Base-by-base conservation (phyloP, 495 filamentous ascomycete species). In the Recurvomyces mirabilis region DNA sequence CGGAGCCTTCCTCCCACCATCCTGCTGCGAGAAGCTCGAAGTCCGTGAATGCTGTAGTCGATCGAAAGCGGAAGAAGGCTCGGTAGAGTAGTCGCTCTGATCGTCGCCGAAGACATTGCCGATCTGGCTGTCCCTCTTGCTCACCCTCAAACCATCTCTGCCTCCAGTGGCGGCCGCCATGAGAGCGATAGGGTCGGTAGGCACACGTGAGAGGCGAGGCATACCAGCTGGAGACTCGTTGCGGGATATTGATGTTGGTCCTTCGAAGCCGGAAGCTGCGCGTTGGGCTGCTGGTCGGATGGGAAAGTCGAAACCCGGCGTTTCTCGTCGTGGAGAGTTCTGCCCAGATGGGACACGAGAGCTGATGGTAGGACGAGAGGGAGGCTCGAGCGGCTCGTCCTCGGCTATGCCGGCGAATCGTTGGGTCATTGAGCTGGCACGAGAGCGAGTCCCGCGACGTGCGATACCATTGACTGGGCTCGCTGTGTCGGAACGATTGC, bases 31-130 rank as follows among this genome's bases (percentile, higher is more conserved):
- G 46, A 68, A 61, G 53, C 72, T 71, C 43, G 74, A 68, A 20
- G 58, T 57, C 77, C 78, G 24, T 72, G 76, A 47, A 74, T 67
- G 19, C 77, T 78, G 3, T 79, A 77, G 13, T 74, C 71, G 3
- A 79, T 78, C 34, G 79, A 82, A 28, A 69, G 67, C 13, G 73
- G 74, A 40, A 68, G 63, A 0, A 80, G 44, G 73, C 70, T 6
- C 12, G 30, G 18, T 40, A 21, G 21, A 32, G 39, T 68, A 67
- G 9, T 71, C 68, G 20, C 74, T 72, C 35, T 80, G 75, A 42
- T 83, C 80, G 50, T 87, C 82, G 20, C 64, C 71, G 48, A 84
- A 82, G 0, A 78, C 69, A 49, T 83, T 75, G 40, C 59, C 58
- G 21, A 55, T 54, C 24, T 43, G 38, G 15, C 28, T 26, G 21